Conservation (phyloP, 257 asterid species). For the Solanum pimpinellifolium region DNA sequence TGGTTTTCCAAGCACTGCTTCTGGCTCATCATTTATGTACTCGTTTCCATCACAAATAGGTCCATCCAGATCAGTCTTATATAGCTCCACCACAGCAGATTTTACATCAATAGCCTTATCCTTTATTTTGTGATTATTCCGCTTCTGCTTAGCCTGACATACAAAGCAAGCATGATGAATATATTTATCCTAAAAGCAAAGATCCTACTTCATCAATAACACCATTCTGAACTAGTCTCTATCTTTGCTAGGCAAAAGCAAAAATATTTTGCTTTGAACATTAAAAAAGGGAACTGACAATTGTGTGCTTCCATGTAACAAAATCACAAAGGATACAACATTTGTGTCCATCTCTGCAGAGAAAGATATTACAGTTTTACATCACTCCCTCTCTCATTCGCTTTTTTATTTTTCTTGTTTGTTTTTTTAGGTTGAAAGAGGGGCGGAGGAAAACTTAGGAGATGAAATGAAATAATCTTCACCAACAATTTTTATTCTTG, state of each 20-base stretch:
- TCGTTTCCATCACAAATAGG: conserved; percentile 23
- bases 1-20: conserved; percentile 28
- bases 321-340: neutral
- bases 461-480: neutral
- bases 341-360: neutral
- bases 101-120: conserved; percentile 61
- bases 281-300: neutral
- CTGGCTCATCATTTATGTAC: conserved; percentile 18
- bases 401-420: neutral
- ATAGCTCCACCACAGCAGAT: conserved; percentile 12
- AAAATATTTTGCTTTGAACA: neutral
- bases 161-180: conserved; percentile 1
- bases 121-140: conserved; percentile 59
- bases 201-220: neutral
- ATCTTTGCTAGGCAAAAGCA: neutral
- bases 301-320: neutral
- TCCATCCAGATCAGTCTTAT: conserved; percentile 35
- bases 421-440: neutral
- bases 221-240: neutral
- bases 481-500: neutral
- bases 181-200: neutral
- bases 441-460: neutral
- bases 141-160: conserved; percentile 67
- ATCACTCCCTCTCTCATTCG: neutral
- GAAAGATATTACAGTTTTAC: neutral